Conservation (phyloP, 306 rosid species). For the Casuarina cunninghamiana region DNA sequence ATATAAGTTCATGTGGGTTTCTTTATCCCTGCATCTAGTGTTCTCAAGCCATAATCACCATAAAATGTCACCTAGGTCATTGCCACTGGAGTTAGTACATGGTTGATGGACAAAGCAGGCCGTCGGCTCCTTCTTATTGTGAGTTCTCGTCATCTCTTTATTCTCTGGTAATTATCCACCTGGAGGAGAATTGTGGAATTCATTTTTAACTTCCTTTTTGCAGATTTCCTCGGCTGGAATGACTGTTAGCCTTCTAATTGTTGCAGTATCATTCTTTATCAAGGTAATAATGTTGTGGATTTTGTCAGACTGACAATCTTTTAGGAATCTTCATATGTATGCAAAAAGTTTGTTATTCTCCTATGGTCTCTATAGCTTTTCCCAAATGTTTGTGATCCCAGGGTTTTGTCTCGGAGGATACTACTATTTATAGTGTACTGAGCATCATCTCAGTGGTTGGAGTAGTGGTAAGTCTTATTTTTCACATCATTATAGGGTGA, state of each 20-base stretch:
- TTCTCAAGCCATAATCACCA: slow-evolving; percentile 31
- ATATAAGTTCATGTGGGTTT: background rate
- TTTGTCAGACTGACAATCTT: background rate
- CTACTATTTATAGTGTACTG: slow-evolving; percentile 47
- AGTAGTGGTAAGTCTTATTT: slow-evolving; percentile 73
- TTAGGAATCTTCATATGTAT: background rate
- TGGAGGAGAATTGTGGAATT: slow-evolving; percentile 15
- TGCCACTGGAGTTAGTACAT: slow-evolving; percentile 76
- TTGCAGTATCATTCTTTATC: slow-evolving; percentile 66
- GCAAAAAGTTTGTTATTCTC: slow-evolving; percentile 11
- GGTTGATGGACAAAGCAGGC: slow-evolving; percentile 87
- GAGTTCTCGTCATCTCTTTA: slow-evolving; percentile 38
- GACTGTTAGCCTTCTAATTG: slow-evolving; percentile 71
- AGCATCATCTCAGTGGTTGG: slow-evolving; percentile 68
- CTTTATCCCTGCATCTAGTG: slow-evolving; percentile 7
- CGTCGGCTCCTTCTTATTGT: slow-evolving; percentile 82
- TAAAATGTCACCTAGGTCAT: slow-evolving; percentile 55
- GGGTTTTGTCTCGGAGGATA: slow-evolving; percentile 42
- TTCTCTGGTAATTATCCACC: slow-evolving; percentile 15
- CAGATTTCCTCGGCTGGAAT: slow-evolving; percentile 82
- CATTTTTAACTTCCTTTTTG: slow-evolving; percentile 21
- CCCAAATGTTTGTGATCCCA: slow-evolving; percentile 31
- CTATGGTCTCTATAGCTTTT: slow-evolving; percentile 7
- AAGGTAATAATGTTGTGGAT: slow-evolving; percentile 49
- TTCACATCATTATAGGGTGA: background rate